Conservation (phyloP, 768 basidiomycete genomes). For the Tephrocybe rancida region DNA sequence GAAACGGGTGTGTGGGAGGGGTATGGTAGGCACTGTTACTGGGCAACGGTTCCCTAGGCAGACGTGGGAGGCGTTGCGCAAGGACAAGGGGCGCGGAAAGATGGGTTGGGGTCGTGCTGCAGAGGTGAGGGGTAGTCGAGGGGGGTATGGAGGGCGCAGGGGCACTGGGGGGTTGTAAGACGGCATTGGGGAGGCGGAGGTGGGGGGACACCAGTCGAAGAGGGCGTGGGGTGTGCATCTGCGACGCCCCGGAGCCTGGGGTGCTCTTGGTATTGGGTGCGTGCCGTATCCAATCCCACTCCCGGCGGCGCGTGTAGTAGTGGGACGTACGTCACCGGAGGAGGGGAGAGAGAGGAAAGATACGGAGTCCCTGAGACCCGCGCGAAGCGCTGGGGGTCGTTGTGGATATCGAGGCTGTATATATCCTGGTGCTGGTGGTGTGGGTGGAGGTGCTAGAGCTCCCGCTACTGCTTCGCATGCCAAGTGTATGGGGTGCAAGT, state of each 20-base stretch:
- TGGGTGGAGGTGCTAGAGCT: too few species aligned
- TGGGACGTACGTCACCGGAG: neutral
- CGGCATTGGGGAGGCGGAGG: conserved; percentile 17
- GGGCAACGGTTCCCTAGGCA: conserved; percentile 33
- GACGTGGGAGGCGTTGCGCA: conserved; percentile 21
- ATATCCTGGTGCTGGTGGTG: too few species aligned
- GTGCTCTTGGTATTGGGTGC: neutral
- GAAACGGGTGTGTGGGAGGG: conserved; percentile 26
- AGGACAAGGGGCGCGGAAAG: conserved; percentile 25
- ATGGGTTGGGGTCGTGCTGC: neutral
- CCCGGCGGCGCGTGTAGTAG: neutral
- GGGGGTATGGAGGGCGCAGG: neutral
- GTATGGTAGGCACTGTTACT: conserved; percentile 37
- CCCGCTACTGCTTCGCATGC: too few species aligned
- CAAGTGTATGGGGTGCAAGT: too few species aligned
- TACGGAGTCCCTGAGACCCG: neutral
- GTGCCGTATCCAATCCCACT: too few species aligned
- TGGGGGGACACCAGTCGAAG: conserved; percentile 7
- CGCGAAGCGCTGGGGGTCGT: too few species aligned
- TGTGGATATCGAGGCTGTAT: too few species aligned
- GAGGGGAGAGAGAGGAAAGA: neutral
- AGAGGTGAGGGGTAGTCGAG: neutral
- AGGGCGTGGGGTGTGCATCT: conserved; percentile 14
- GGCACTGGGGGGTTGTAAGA: neutral
- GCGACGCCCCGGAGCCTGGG: neutral